phyloP scores from a whole-genome alignment of 2,329 filamentous ascomycete species.

The Sporothrix globosa region DNA sequence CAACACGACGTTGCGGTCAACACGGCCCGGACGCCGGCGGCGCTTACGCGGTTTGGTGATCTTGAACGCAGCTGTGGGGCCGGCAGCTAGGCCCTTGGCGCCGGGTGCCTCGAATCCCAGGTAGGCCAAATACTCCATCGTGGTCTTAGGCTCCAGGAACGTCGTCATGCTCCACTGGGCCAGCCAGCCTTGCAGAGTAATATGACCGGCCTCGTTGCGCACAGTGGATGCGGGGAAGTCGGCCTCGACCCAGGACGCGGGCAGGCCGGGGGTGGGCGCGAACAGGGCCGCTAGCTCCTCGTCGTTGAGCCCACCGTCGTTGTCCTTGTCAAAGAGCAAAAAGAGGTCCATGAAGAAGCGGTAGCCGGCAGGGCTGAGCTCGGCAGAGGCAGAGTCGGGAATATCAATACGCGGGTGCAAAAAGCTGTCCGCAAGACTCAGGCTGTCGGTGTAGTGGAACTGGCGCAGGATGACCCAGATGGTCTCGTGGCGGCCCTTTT shows the following conservation, averaged over 20 bases:
- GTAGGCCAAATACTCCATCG: constrained; percentile 92
- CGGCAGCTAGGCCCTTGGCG: constrained; percentile 24
- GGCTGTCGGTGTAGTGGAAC: constrained; percentile 93
- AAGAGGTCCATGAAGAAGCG: constrained; percentile 96
- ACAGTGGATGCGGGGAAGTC: constrained; percentile 93
- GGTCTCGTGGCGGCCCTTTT: constrained; percentile 96
- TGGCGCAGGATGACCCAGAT: constrained; percentile 96
- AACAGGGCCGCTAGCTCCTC: constrained; percentile 84
- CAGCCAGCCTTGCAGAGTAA: constrained; percentile 96
- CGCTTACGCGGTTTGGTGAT: constrained; percentile 90
- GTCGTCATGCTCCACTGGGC: constrained; percentile 99
- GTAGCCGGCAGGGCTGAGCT: constrained; percentile 91
- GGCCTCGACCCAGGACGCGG: constrained; percentile 82
- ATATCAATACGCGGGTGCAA: constrained; percentile 94
- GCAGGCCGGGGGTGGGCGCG: constrained; percentile 87
- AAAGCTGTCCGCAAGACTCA: constrained; percentile 88
- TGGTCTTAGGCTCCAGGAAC: constrained; percentile 92
- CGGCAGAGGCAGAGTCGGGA: constrained; percentile 86
- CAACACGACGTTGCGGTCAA: constrained; percentile 91
- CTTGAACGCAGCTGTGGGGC: constrained; percentile 74
- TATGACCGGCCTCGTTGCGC: constrained; percentile 90
- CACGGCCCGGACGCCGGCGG: constrained; percentile 76
- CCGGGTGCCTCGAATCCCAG: constrained; percentile 80
- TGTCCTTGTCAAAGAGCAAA: constrained; percentile 93
- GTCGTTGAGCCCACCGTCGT: constrained; percentile 90